A percentile compares a stretch with the other conserved stretches of the same genome.
phyloP scores from a whole-genome alignment of 192 early-diverging fungal genomes.

The Obelidium mucronatum region DNA sequence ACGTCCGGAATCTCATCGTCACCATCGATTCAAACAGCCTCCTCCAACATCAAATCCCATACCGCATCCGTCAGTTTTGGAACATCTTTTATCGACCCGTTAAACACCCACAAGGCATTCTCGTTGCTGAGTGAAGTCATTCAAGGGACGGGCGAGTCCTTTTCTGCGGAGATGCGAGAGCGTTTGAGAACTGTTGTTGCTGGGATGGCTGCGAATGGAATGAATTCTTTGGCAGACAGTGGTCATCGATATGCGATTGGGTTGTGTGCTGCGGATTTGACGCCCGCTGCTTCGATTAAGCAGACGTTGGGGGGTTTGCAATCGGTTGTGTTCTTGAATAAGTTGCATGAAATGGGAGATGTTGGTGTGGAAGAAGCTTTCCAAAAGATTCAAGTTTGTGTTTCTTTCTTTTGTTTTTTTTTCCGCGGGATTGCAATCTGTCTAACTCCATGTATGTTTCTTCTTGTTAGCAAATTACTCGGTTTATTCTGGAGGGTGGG shows the following conservation, averaged over 20 bases:
- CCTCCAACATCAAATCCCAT: neutral
- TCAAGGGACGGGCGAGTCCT: slow-evolving; percentile 55
- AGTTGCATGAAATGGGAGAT: slow-evolving; percentile 71
- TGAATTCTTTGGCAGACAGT: slow-evolving; percentile 79
- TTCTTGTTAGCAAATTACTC: slow-evolving; percentile 44
- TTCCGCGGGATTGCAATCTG: neutral
- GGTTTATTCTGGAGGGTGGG: slow-evolving; percentile 51
- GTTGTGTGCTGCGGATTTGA: slow-evolving; percentile 53
- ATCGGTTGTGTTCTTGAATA: slow-evolving; percentile 84
- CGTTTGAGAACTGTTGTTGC: slow-evolving; percentile 80
- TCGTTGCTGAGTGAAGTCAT: slow-evolving; percentile 75
- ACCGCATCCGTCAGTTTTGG: neutral
- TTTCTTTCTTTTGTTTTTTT: slow-evolving; percentile 1
- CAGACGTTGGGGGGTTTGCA: slow-evolving; percentile 63
- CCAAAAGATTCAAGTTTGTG: slow-evolving; percentile 37
- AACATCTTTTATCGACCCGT: slow-evolving; percentile 57
- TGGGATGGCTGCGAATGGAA: slow-evolving; percentile 71
- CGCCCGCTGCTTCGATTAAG: slow-evolving; percentile 61
- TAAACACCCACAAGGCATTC: slow-evolving; percentile 78
- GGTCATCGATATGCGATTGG: slow-evolving; percentile 84
- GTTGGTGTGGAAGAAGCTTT: slow-evolving; percentile 62
- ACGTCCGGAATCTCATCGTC: slow-evolving; percentile 86
- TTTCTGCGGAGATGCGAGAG: slow-evolving; percentile 58
- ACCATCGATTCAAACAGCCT: slow-evolving; percentile 55
- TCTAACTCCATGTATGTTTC: slow-evolving; percentile 13